Percentiles rank a stretch among this genome's conserved stretches.
These are phyloP conservation scores for Metschnikowia sp. DNA, from an alignment of 805 yeast species.

Conservation along the genomic window DNA sequence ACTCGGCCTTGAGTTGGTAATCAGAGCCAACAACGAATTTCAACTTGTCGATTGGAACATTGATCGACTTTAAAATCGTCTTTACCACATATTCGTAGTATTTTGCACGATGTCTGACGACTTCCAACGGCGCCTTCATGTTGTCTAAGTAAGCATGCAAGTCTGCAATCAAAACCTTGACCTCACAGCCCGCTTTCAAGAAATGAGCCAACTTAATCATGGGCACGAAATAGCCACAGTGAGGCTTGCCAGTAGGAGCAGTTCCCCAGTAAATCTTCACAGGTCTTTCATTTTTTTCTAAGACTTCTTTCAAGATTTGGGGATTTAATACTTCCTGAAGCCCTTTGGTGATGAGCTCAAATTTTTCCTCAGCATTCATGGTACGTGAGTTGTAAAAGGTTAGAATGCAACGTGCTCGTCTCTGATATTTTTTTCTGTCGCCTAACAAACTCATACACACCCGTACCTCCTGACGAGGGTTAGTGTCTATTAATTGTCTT, in stretches of 20 bases:
- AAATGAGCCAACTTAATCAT: constrained; percentile 96
- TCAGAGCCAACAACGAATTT: constrained; percentile 82
- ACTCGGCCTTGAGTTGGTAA: constrained; percentile 76
- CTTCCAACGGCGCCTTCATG: constrained; percentile 97
- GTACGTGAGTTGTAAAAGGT: constrained; percentile 1
- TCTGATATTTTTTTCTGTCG: background rate
- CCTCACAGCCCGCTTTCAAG: constrained; percentile 93
- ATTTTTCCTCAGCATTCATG: constrained; percentile 59
- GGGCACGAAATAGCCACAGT: constrained; percentile 97
- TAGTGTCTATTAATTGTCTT: too few species aligned
- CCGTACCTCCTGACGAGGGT: too few species aligned
- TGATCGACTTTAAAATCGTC: constrained; percentile 78
- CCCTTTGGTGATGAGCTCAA: constrained; percentile 73
- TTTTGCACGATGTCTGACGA: constrained; percentile 81
- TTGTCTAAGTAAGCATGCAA: constrained; percentile 95
- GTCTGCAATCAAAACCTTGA: constrained; percentile 88
- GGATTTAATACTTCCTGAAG: constrained; percentile 90
- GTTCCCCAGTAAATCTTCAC: constrained; percentile 97
- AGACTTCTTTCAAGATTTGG: constrained; percentile 78
- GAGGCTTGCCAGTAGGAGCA: constrained; percentile 98
- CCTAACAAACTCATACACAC: background rate
- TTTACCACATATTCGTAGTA: constrained; percentile 84
- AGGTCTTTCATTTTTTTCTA: constrained; percentile 79
- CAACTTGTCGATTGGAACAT: constrained; percentile 88
- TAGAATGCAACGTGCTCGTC: too few species aligned